A percentile compares a stretch with the other conserved stretches of the same genome.
phyloP scores from a whole-genome alignment of 331 rosid genomes.

The Rhamnella rubrinervis region DNA sequence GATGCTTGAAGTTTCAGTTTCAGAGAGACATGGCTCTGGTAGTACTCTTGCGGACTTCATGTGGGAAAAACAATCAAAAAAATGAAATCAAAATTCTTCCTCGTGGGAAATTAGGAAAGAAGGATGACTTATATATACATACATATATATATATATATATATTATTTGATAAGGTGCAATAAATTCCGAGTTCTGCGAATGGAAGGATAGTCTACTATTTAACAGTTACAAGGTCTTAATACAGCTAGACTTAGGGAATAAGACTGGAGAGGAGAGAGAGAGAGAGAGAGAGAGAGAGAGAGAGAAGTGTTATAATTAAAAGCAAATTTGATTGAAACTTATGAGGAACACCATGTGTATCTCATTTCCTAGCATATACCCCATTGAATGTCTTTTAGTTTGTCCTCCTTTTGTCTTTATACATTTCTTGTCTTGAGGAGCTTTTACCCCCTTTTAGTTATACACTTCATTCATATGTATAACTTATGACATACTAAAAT shows the following conservation, averaged over 20 bases:
- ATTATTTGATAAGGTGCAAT: slow-evolving; percentile 7
- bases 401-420: slow-evolving; percentile 38
- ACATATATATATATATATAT: no score
- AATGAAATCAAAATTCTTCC: background rate
- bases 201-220: slow-evolving; percentile 43
- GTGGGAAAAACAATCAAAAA: slow-evolving; percentile 9
- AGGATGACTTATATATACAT: background rate
- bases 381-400: slow-evolving; percentile 25
- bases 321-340: slow-evolving; percentile 44
- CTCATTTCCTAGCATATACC: slow-evolving; percentile 15
- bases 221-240: slow-evolving; percentile 80
- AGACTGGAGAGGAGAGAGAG: slow-evolving; percentile 27
- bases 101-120: slow-evolving; percentile 5
- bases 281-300: slow-evolving; percentile 32
- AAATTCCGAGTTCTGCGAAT: slow-evolving; percentile 37
- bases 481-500: slow-evolving; percentile 28
- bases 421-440: slow-evolving; percentile 31
- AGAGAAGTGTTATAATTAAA: slow-evolving; percentile 17
- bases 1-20: slow-evolving; percentile 46
- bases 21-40: slow-evolving; percentile 35
- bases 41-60: slow-evolving; percentile 39
- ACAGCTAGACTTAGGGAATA: slow-evolving; percentile 46
- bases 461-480: slow-evolving; percentile 30
- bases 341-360: slow-evolving; percentile 40
- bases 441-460: slow-evolving; percentile 28